Conservation (phyloP, 257 asterid genomes). For the Coffea eugenioides region DNA sequence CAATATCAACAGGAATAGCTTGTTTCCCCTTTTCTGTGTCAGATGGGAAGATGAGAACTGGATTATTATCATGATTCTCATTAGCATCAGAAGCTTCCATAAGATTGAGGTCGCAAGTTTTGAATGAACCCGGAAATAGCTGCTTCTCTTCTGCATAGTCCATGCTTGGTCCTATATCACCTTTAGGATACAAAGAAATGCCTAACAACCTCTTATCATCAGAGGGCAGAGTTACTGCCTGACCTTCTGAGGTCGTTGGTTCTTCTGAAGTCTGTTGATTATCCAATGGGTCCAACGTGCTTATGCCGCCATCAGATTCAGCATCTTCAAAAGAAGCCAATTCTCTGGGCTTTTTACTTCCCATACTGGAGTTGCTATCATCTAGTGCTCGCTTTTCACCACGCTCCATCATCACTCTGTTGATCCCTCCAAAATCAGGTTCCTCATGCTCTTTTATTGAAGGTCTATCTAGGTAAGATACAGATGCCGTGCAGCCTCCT, state of each 20-base stretch:
- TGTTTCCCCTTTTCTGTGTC: constrained; percentile 38
- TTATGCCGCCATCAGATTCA: constrained; percentile 33
- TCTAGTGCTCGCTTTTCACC: constrained; percentile 62
- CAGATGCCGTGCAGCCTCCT: constrained; percentile 26
- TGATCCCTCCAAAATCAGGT: constrained; percentile 43
- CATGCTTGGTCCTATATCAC: constrained; percentile 29
- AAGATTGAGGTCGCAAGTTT: constrained; percentile 86
- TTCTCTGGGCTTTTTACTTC: constrained; percentile 53
- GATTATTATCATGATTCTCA: constrained; percentile 48
- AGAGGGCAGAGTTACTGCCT: constrained; percentile 32
- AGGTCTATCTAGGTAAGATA: constrained; percentile 34
- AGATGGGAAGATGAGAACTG: constrained; percentile 43
- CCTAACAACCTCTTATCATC: constrained; percentile 49
- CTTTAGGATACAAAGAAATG: constrained; percentile 47
- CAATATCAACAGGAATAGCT: constrained; percentile 54
- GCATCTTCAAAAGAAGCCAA: constrained; percentile 33
- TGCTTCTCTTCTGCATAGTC: constrained; percentile 61
- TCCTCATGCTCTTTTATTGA: constrained; percentile 35
- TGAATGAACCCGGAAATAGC: constrained; percentile 67
- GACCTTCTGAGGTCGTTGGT: constrained; percentile 37
- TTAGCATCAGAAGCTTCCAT: constrained; percentile 58
- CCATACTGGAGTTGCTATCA: constrained; percentile 38
- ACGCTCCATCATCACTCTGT: constrained; percentile 36
- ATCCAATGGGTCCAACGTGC: constrained; percentile 41
- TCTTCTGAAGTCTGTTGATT: constrained; percentile 41